Percentiles rank a stretch among this genome's conserved stretches.
Evolutionary conservation across 495 filamentous ascomycete species (phyloP).

Genomic region (Apodospora peruviana): DNA sequence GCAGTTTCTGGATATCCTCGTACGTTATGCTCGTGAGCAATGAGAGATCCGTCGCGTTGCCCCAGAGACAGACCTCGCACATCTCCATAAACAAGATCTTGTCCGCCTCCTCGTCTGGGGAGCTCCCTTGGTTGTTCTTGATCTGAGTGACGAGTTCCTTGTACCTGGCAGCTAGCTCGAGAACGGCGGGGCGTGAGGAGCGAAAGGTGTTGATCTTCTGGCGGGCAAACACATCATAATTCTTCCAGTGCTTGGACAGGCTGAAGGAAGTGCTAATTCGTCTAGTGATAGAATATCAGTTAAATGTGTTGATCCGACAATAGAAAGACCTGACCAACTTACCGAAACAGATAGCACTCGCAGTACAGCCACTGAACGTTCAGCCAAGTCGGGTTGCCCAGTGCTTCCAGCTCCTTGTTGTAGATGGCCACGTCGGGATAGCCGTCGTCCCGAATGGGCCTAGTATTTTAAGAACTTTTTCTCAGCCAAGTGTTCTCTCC

Average conservation of each 20-base stretch:
- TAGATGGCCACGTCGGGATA: conserved; percentile 71
- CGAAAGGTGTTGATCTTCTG: conserved; percentile 93
- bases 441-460: conserved; percentile 79
- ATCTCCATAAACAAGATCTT: conserved; percentile 81
- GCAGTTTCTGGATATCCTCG: conserved; percentile 93
- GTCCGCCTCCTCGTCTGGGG: conserved; percentile 61
- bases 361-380: conserved; percentile 79
- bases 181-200: conserved; percentile 84
- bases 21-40: conserved; percentile 86
- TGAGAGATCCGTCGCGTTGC: conserved; percentile 92
- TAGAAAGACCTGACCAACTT: too few relatives aligned
- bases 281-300: conserved; percentile 35
- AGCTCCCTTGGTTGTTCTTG: conserved; percentile 31
- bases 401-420: conserved; percentile 74
- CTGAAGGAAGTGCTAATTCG: conserved; percentile 71
- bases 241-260: conserved; percentile 80
- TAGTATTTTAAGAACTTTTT: conserved; percentile 24
- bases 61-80: conserved; percentile 97
- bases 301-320: neutral
- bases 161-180: conserved; percentile 89
- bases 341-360: conserved; percentile 94
- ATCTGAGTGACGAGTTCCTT: conserved; percentile 68
- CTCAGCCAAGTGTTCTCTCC: neutral
- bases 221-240: conserved; percentile 83
- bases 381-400: conserved; percentile 76